phyloP scores from a whole-genome alignment of 1,139 yeast species.

The Geotrichum reessii region DNA sequence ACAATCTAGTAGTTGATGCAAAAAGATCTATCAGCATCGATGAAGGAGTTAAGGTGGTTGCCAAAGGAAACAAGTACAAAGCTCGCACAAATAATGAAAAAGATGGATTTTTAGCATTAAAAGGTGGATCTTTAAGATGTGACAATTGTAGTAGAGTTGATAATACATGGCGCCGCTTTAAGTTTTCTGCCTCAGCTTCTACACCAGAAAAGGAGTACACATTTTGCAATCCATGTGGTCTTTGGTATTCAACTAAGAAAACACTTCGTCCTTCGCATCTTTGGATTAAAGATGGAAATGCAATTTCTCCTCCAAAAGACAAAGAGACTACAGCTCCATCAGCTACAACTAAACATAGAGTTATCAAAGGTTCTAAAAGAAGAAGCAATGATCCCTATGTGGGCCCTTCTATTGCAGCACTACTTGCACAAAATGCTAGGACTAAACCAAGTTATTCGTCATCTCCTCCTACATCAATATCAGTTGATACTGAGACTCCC shows the following conservation, averaged over 20 bases:
- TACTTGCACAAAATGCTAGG: constrained; percentile 11
- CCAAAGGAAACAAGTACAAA: not conserved
- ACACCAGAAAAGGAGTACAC: constrained; percentile 18
- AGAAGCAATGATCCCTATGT: not conserved
- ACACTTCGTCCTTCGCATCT: constrained; percentile 32
- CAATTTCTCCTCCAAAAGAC: not conserved
- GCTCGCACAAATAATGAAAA: not conserved
- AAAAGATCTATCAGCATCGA: not conserved
- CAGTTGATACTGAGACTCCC: not conserved
- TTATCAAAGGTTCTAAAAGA: not conserved
- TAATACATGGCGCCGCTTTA: constrained; percentile 36
- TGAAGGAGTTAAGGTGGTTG: not conserved
- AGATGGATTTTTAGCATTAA: not conserved
- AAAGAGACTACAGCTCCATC: not conserved
- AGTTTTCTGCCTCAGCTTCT: not conserved
- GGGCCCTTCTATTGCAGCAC: constrained; percentile 10
- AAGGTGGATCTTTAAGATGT: constrained; percentile 26
- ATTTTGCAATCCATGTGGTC: constrained; percentile 39
- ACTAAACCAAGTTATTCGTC: not conserved
- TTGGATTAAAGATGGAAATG: constrained; percentile 5
- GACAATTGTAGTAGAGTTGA: constrained; percentile 36
- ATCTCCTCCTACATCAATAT: not conserved
- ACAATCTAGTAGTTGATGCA: not conserved
- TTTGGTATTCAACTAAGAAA: constrained; percentile 32
- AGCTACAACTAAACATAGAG: not conserved